Evolutionary conservation across 139 green algal genomes (phyloP), one percentile per base, ranked within the genome.

Genomic region (Volvox reticuliferus): DNA sequence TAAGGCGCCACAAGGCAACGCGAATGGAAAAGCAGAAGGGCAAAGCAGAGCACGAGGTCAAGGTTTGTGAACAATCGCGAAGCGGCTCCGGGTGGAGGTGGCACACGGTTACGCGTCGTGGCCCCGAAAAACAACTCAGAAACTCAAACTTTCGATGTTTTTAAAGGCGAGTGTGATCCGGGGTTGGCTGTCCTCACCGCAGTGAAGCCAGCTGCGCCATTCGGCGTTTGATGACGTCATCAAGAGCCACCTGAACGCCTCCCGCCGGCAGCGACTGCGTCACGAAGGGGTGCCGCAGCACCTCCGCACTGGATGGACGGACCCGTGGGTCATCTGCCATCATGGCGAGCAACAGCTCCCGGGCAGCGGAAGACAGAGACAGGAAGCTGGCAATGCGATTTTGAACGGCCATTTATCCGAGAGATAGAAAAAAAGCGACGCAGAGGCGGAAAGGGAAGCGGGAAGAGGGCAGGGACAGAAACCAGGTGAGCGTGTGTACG

Each of bases 271-370:
- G 86, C 0, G 73, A 62, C 37, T 50, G 13, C 1, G 20, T 12
- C 30, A 92, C 75, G 77, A 86, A 92, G 65, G 88, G 65, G 67
- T 92, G 88, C 0, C 65, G 77, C 79, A 92, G 32, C 90, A 93
- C 88, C n/a, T 80, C 75, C 12, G 79, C 69, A 26, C 87, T 69
- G 24, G 50, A 86, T 14, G 92, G 92, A 28, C 93, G 79, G 3
- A 65, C 50, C 32, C n/a, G 32, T 20, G 92, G 90, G 35, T 89
- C 80, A 26, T 94, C 85, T 28, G 63, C 75, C 84, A 95, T 78
- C 93, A 95, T 94, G 13, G 16, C 1, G 33, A 92, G 62, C 71
- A 94, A 71, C 78, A 95, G 92, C 76, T 93, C 36, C 63, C 88
- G 68, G 17, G 92, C 93, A 1, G 50, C 22, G 33, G 61, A 12